Evolutionary conservation across 306 rosid species (phyloP).

Genomic region (Echinosophora koreensis): DNA sequence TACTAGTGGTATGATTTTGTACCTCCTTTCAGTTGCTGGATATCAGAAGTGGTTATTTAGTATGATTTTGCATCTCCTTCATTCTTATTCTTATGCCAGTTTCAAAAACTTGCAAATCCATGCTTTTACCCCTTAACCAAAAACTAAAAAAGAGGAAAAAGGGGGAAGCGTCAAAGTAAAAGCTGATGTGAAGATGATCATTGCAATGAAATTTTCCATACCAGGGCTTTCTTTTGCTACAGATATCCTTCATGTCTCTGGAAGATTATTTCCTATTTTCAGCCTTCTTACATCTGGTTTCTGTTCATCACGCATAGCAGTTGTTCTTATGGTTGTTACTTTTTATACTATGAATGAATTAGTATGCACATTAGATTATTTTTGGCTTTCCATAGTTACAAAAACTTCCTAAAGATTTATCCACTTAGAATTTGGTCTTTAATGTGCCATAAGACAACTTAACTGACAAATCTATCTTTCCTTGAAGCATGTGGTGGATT

Average conservation of each 20-base stretch:
- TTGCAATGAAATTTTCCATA: slow-evolving; percentile 4
- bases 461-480: slow-evolving; percentile 43
- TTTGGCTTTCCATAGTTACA: neutral
- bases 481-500: slow-evolving; percentile 91
- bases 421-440: slow-evolving; percentile 27
- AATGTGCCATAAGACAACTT: slow-evolving; percentile 9
- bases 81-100: slow-evolving; percentile 24
- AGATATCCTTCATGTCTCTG: neutral
- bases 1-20: slow-evolving; percentile 84
- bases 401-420: neutral
- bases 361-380: slow-evolving; percentile 2
- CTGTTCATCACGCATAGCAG: no score
- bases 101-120: neutral
- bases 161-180: slow-evolving; percentile 9
- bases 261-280: slow-evolving; percentile 9
- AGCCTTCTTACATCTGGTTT: no score
- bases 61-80: slow-evolving; percentile 39
- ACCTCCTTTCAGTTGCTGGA: slow-evolving; percentile 35
- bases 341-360: neutral
- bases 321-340: neutral
- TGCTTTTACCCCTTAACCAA: neutral
- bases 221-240: slow-evolving; percentile 10
- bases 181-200: neutral
- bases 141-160: neutral
- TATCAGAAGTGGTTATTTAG: slow-evolving; percentile 19